These are phyloP conservation scores for Sclerospora graminicola DNA, from an alignment of 352 stramenopile species.

Conservation along the genomic window DNA sequence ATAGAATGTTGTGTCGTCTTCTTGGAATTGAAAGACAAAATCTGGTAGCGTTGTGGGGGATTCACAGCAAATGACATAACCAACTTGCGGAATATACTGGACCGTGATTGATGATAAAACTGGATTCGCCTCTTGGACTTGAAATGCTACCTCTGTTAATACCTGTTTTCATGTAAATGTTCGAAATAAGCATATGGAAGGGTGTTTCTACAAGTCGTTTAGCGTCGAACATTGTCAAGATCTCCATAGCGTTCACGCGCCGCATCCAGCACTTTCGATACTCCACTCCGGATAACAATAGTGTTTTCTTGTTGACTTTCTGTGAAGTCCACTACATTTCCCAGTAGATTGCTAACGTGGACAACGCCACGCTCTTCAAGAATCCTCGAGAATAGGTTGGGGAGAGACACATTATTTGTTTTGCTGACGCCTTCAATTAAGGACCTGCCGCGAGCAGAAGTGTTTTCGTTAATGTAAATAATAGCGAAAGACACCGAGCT, in stretches of 20 bases:
- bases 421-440: constrained; percentile 14
- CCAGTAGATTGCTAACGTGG: constrained; percentile 67
- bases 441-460: constrained; percentile 7
- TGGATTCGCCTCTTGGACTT: constrained; percentile 68
- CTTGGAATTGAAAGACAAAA: constrained; percentile 85
- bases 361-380: constrained; percentile 30
- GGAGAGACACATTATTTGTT: constrained; percentile 13
- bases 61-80: constrained; percentile 79
- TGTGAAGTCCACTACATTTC: constrained; percentile 79
- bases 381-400: constrained; percentile 23
- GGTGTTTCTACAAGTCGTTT: not conserved
- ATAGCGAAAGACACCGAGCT: not conserved
- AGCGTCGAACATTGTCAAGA: constrained; percentile 57
- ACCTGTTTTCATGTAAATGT: constrained; percentile 27
- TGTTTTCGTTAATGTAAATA: not conserved
- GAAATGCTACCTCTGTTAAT: constrained; percentile 70
- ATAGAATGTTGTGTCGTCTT: constrained; percentile 79
- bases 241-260: constrained; percentile 63
- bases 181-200: not conserved
- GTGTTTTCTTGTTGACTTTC: constrained; percentile 49
- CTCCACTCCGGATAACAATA: constrained; percentile 55
- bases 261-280: constrained; percentile 63
- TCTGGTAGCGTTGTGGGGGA: constrained; percentile 50
- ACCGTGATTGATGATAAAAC: constrained; percentile 65
- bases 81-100: constrained; percentile 82